A percentile compares a stretch with the other conserved stretches of the same genome.
These are phyloP conservation scores for Trichoderma orchidacearum DNA, from an alignment of 495 filamentous ascomycete species.

Conservation along the genomic window DNA sequence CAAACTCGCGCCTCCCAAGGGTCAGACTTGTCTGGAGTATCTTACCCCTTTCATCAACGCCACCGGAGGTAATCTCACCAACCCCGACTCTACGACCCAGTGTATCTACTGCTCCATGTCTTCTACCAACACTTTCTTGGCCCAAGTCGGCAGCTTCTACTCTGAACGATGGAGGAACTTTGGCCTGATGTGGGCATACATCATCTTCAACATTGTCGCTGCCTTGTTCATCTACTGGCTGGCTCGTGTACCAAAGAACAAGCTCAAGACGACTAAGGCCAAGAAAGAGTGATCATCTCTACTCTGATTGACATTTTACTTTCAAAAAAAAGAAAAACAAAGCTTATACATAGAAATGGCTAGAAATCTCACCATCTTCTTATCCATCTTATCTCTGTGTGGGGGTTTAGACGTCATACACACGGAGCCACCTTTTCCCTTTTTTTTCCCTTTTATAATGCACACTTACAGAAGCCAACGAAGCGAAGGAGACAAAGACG, in stretches of 20 bases:
- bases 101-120: constrained; percentile 50
- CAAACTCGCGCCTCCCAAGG: constrained; percentile 35
- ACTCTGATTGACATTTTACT: not conserved
- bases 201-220: constrained; percentile 63
- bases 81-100: constrained; percentile 31
- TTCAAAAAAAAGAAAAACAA: not conserved
- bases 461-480: not conserved
- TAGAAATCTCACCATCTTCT: not conserved
- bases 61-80: constrained; percentile 38
- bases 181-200: constrained; percentile 51
- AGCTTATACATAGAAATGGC: too few species aligned
- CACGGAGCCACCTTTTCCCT: too few species aligned
- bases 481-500: too few species aligned
- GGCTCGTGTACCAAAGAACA: constrained; percentile 58
- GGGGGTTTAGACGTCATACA: not conserved
- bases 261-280: constrained; percentile 2
- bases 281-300: not conserved
- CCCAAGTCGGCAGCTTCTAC: constrained; percentile 31
- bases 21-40: constrained; percentile 45
- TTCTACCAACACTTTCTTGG: constrained; percentile 51
- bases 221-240: constrained; percentile 72
- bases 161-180: constrained; percentile 56
- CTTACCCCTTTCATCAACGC: constrained; percentile 32
- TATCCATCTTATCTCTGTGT: not conserved
- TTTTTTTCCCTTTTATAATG: too few species aligned